These are phyloP conservation scores for Sophora flavescens DNA, from an alignment of 306 rosid species.

Conservation along the genomic window DNA sequence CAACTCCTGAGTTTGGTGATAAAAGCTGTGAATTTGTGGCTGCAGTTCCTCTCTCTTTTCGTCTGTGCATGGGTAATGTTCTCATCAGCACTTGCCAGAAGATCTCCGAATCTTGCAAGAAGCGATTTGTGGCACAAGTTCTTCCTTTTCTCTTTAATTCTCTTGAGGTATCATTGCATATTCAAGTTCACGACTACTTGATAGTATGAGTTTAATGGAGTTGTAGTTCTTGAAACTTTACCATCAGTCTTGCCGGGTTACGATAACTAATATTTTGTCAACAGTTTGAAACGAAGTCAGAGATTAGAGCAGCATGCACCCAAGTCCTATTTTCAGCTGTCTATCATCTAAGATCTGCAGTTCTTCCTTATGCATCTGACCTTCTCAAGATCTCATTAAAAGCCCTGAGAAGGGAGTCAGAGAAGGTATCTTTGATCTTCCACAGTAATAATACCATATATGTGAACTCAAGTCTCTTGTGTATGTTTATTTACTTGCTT, in stretches of 20 bases:
- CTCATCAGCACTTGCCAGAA: slow-evolving; percentile 90
- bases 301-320: slow-evolving; percentile 84
- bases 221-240: slow-evolving; percentile 31
- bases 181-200: slow-evolving; percentile 19
- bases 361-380: slow-evolving; percentile 68
- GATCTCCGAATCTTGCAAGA: slow-evolving; percentile 66
- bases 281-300: slow-evolving; percentile 62
- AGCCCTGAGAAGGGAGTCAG: slow-evolving; percentile 66
- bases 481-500: not conserved
- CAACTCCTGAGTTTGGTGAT: slow-evolving; percentile 44
- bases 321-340: slow-evolving; percentile 90
- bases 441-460: not conserved
- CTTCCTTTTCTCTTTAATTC: slow-evolving; percentile 67
- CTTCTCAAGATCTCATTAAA: slow-evolving; percentile 75
- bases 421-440: slow-evolving; percentile 61
- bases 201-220: not conserved
- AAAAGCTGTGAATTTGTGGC: slow-evolving; percentile 35
- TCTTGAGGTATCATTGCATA: slow-evolving; percentile 65
- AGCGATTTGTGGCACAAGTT: slow-evolving; percentile 59
- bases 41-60: slow-evolving; percentile 62
- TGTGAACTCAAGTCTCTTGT: slow-evolving; percentile 6
- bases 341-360: slow-evolving; percentile 73
- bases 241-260: slow-evolving; percentile 42
- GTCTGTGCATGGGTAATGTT: slow-evolving; percentile 92
- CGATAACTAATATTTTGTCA: slow-evolving; percentile 39